Evolutionary conservation across 805 yeast genomes (phyloP).

Genomic region (Ogataea allantospora): DNA sequence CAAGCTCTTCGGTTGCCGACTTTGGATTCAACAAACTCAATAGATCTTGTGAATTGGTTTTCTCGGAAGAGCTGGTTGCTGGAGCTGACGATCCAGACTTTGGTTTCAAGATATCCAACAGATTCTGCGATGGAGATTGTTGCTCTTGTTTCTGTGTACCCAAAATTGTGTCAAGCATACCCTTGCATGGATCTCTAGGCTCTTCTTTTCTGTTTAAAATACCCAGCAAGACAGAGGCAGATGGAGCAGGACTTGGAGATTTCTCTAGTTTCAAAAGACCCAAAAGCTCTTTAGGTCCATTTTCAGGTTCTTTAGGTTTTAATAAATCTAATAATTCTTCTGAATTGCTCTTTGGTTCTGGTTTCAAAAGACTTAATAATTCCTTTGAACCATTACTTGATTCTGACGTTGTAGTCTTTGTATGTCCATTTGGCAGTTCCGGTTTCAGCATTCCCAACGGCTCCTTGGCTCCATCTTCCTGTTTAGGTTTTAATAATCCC

Average conservation of each 20-base stretch:
- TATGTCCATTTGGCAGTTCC: no score
- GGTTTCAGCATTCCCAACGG: constrained; percentile 13
- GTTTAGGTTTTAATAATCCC: constrained; percentile 3
- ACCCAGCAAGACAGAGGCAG: constrained; percentile 12
- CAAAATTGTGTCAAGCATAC: constrained; percentile 7
- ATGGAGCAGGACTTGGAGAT: constrained; percentile 4
- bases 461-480: constrained; percentile 7
- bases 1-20: constrained; percentile 5
- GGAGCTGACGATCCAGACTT: neutral
- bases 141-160: neutral
- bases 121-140: constrained; percentile 2
- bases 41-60: constrained; percentile 6
- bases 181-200: constrained; percentile 14
- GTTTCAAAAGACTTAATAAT: neutral
- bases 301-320: neutral
- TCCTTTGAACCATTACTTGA: constrained; percentile 1
- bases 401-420: no score
- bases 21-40: constrained; percentile 6
- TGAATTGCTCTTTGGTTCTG: no score
- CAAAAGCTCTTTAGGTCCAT: constrained; percentile 6
- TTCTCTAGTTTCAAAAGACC: constrained; percentile 1
- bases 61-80: neutral
- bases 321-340: no score
- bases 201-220: constrained; percentile 10
- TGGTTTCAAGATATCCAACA: constrained; percentile 13